A percentile compares a stretch with the other conserved stretches of the same genome.
Evolutionary conservation across 225 moss, liverwort and hornwort species (phyloP).

Genomic region (Bryoerythrophyllum caledonicum): DNA sequence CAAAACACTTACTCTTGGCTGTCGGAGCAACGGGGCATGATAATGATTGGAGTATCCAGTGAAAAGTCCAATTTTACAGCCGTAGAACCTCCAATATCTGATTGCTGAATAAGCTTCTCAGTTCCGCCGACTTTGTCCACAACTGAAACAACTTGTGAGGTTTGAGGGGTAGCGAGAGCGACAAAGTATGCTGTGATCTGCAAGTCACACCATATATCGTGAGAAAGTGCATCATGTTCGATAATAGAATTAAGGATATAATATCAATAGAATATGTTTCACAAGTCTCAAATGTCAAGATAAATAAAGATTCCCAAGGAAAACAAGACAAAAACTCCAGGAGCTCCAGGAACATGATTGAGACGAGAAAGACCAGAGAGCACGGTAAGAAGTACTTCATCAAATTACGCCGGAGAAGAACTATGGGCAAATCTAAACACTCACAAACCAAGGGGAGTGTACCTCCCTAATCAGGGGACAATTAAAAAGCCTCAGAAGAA

Average conservation of each 20-base stretch:
- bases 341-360: background rate
- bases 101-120: slow-evolving; percentile 87
- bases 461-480: background rate
- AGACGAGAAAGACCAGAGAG: background rate
- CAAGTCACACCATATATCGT: slow-evolving; percentile 19
- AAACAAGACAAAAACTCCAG: background rate
- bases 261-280: slow-evolving; percentile 5
- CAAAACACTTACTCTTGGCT: slow-evolving; percentile 84
- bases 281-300: slow-evolving; percentile 11
- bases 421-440: background rate
- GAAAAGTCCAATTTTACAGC: slow-evolving; percentile 91
- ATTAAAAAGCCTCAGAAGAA: background rate
- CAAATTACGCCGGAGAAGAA: background rate
- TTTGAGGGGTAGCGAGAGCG: slow-evolving; percentile 90
- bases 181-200: slow-evolving; percentile 90
- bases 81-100: slow-evolving; percentile 84
- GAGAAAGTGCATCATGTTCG: slow-evolving; percentile 6
- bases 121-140: slow-evolving; percentile 86
- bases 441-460: background rate
- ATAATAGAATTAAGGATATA: slow-evolving; percentile 4
- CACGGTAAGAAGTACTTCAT: background rate
- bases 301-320: background rate
- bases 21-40: slow-evolving; percentile 86
- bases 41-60: slow-evolving; percentile 93
- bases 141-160: slow-evolving; percentile 85